phyloP scores from a whole-genome alignment of 2,329 filamentous ascomycete genomes.

The Mycocentrospora acerina region DNA sequence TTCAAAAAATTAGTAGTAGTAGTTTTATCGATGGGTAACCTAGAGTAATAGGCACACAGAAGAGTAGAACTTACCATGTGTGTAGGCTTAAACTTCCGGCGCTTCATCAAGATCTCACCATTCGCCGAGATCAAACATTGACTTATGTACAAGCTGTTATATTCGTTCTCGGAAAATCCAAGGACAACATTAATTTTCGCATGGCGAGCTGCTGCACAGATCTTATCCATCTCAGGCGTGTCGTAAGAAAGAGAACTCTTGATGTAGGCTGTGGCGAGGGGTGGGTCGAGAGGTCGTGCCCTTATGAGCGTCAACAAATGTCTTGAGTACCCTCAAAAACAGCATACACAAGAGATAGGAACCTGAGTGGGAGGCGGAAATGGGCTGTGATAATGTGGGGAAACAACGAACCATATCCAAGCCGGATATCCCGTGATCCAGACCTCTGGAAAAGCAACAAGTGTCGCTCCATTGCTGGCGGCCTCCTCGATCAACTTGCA shows the following conservation, averaged over 20 bases:
- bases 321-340: too few species aligned
- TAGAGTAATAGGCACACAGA: too few species aligned
- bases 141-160: constrained; percentile 44
- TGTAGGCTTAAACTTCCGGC: constrained; percentile 47
- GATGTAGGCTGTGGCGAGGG: constrained; percentile 45
- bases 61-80: too few species aligned
- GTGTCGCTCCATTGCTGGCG: constrained; percentile 53
- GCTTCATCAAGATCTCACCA: constrained; percentile 40
- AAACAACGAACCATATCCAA: constrained; percentile 47
- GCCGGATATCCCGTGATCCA: constrained; percentile 50
- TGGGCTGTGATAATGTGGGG: not conserved
- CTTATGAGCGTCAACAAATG: constrained; percentile 19
- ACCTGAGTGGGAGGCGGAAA: constrained; percentile 11
- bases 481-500: constrained; percentile 59
- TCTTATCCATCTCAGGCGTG: constrained; percentile 47
- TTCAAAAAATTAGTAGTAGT: too few species aligned
- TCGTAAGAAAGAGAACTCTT: constrained; percentile 46
- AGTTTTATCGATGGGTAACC: not conserved
- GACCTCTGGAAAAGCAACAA: constrained; percentile 54
- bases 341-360: too few species aligned
- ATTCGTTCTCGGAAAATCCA: constrained; percentile 43
- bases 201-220: constrained; percentile 39
- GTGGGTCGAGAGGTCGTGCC: constrained; percentile 46
- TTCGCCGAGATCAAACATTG: constrained; percentile 41
- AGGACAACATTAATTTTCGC: constrained; percentile 41